Base-by-base conservation (phyloP, 768 basidiomycete genomes). In the Melanogaster broomeanus region DNA sequence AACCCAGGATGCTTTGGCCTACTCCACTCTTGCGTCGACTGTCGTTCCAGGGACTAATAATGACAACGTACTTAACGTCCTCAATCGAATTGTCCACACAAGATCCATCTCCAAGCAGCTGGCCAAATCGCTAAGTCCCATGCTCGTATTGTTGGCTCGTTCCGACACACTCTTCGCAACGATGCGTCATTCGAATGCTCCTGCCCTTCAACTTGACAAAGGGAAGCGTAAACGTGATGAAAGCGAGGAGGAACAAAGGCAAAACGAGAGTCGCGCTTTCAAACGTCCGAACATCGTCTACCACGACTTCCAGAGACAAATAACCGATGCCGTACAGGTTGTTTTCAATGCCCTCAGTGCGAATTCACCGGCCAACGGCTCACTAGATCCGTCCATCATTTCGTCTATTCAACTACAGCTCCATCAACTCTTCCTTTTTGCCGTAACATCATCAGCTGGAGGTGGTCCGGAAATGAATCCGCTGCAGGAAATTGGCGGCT, bases 201-300 rank as follows among this genome's bases (percentile, higher is more conserved):
- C 86, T 22, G 77, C 81, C 0, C 74, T 82, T 5, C 80, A 85
- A 53, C 78, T 85, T 1, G 82, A 86, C 63, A 82, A 79, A 57
- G 84, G 85, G n/a, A 90, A 91, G 65, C 81, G 89, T 37, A 90
- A 87, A 65, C 80, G 88, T 4, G 84, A 84, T 49, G 78, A 80
- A 51, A 70, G 65, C 21, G 74, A 72, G 30, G 64, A 65, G 39
- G 66, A 66, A 42, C 58, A 52, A 49, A 62, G 51, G 41, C 69
- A 63, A 40, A 58, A 48, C 27, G 69, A 67, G 6, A 49, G 49
- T 8, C 72, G 54, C 42, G 57, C 43, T 61, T 63, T 45, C 57
- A 86, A 85, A 62, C 74, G 81, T 31, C 76, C 75, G 5, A 77
- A 72, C 48, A 56, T 75, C 28, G 71, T 71, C 24, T 75, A 71